A percentile compares a stretch with the other conserved stretches of the same genome.
These are phyloP conservation scores for Kickxella alabastrina DNA, from an alignment of 192 early-diverging fungal species.

Conservation along the genomic window DNA sequence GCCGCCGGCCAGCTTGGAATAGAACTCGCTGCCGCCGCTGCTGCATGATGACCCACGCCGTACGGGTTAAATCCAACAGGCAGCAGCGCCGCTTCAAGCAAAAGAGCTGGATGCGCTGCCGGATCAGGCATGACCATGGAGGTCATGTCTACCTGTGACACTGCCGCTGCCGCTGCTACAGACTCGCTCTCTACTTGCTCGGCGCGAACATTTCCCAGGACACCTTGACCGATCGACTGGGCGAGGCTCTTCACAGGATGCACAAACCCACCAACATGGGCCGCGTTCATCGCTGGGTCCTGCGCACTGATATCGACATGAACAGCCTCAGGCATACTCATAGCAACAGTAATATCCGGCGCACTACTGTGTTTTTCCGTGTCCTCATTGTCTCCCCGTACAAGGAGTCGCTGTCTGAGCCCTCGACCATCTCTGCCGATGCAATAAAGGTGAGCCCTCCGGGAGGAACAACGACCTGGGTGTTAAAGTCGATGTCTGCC, in stretches of 20 bases:
- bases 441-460: slow-evolving; percentile 45
- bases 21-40: too few relatives aligned
- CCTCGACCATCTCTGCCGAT: slow-evolving; percentile 23
- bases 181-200: background rate
- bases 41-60: slow-evolving; percentile 6
- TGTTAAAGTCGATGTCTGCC: slow-evolving; percentile 19
- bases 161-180: background rate
- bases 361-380: too few relatives aligned
- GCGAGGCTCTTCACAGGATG: slow-evolving; percentile 1
- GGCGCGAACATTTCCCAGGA: background rate
- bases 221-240: background rate
- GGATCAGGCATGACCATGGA: slow-evolving; percentile 19
- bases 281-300: too few relatives aligned
- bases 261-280: slow-evolving; percentile 31
- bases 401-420: slow-evolving; percentile 14
- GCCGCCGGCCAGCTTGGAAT: slow-evolving; percentile 15
- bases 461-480: slow-evolving; percentile 35
- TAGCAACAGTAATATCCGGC: too few relatives aligned
- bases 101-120: slow-evolving; percentile 3
- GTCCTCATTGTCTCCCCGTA: too few relatives aligned
- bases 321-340: background rate
- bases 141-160: background rate
- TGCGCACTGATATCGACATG: too few relatives aligned
- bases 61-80: slow-evolving; percentile 21
- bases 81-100: background rate